A percentile compares a stretch with the other conserved stretches of the same genome.
Conservation (phyloP, 2,329 filamentous ascomycete genomes). For the Fusarium nurragi region DNA sequence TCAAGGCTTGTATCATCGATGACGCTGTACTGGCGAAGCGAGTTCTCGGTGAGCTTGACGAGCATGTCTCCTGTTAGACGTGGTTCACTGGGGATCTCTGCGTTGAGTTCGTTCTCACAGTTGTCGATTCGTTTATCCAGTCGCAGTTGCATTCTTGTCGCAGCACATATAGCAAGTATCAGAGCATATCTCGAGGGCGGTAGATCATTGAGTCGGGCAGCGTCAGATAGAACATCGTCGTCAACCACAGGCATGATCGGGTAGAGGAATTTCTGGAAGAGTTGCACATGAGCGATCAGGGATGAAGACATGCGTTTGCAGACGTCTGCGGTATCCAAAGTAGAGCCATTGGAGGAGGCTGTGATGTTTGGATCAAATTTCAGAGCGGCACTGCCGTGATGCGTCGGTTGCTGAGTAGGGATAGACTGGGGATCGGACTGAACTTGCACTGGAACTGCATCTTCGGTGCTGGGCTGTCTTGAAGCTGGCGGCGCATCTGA, state of each 20-base stretch:
- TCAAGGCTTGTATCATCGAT: conserved; percentile 45
- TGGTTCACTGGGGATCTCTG: conserved; percentile 34
- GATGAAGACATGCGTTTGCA: conserved; percentile 37
- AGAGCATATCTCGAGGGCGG: conserved; percentile 44
- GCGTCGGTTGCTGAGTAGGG: not conserved
- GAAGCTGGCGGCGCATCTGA: not conserved
- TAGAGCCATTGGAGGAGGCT: not conserved
- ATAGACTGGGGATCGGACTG: not conserved
- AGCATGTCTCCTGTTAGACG: conserved; percentile 42
- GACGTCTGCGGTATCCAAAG: conserved; percentile 1
- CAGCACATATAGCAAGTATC: conserved; percentile 44
- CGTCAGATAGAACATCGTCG: conserved; percentile 44
- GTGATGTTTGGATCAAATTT: not conserved
- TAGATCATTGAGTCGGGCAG: conserved; percentile 38
- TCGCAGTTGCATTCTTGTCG: conserved; percentile 45
- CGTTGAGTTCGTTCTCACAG: conserved; percentile 19
- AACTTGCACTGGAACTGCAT: not conserved
- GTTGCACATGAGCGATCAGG: conserved; percentile 43
- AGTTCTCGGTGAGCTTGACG: conserved; percentile 41
- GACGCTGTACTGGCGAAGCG: conserved; percentile 42
- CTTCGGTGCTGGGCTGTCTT: not conserved
- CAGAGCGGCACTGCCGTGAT: not conserved
- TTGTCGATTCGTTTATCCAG: conserved; percentile 35
- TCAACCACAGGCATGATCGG: conserved; percentile 48
- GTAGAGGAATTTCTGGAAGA: conserved; percentile 47